Evolutionary conservation across 495 filamentous ascomycete species (phyloP).

Genomic region (Chlorociboria aeruginascens): DNA sequence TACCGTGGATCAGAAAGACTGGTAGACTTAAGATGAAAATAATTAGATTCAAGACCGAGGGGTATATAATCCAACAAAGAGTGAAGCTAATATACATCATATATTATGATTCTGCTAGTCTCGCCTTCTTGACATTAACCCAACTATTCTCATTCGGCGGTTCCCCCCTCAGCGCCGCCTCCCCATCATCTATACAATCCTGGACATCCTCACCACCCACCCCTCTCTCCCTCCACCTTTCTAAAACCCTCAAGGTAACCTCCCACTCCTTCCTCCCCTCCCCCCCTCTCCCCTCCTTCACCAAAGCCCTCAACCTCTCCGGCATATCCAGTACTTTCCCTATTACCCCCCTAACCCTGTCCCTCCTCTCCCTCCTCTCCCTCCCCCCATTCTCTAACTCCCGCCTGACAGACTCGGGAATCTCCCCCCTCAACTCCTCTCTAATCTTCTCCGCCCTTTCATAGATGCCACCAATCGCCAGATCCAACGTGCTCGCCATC

Average conservation of each 20-base stretch:
- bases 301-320: constrained; percentile 50
- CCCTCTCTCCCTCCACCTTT: constrained; percentile 38
- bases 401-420: constrained; percentile 17
- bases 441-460: constrained; percentile 58
- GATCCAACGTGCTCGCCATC: constrained; percentile 58
- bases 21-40: neutral
- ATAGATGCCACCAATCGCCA: constrained; percentile 71
- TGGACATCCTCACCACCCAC: constrained; percentile 36
- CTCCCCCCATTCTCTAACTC: constrained; percentile 24
- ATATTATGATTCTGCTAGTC: neutral
- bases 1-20: neutral
- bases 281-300: constrained; percentile 45
- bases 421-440: constrained; percentile 36
- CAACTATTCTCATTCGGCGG: constrained; percentile 11
- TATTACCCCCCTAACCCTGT: constrained; percentile 53
- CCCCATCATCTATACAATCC: constrained; percentile 39
- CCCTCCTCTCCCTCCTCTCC: constrained; percentile 25
- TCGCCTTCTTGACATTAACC: constrained; percentile 4
- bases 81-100: neutral
- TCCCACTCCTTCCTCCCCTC: constrained; percentile 50
- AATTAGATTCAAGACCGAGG: neutral
- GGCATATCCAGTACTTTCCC: constrained; percentile 53
- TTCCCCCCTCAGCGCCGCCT: constrained; percentile 29
- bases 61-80: neutral
- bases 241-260: constrained; percentile 37